phyloP scores from a whole-genome alignment of 352 stramenopile genomes.

The Lagenidium sp. region DNA sequence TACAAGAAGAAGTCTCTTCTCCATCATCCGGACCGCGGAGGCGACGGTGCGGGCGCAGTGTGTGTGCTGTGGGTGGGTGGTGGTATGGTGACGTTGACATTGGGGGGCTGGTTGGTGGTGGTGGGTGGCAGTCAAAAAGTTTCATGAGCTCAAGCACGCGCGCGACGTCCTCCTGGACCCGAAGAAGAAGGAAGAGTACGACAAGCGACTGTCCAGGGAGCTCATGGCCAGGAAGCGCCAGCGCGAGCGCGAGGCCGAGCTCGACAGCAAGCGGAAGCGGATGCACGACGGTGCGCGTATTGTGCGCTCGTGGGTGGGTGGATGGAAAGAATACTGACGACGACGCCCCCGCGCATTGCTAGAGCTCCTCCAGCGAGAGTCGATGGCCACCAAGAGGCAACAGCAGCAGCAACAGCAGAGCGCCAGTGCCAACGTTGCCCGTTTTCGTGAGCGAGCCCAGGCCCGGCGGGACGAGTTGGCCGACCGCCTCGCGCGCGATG shows the following conservation, averaged over 20 bases:
- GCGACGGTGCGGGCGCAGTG: slow-evolving; percentile 37
- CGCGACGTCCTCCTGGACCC: slow-evolving; percentile 68
- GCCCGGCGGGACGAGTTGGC: too few relatives aligned
- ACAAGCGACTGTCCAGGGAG: slow-evolving; percentile 63
- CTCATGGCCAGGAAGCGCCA: slow-evolving; percentile 56
- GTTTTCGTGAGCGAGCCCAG: too few relatives aligned
- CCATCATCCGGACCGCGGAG: slow-evolving; percentile 72
- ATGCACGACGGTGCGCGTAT: slow-evolving; percentile 32
- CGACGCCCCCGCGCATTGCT: too few relatives aligned
- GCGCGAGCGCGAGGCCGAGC: slow-evolving; percentile 46
- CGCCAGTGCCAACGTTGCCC: too few relatives aligned
- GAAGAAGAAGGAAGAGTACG: slow-evolving; percentile 75
- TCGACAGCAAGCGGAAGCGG: slow-evolving; percentile 42
- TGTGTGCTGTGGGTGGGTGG: background rate
- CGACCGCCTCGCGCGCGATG: too few relatives aligned
- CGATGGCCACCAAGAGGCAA: too few relatives aligned
- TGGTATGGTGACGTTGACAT: background rate
- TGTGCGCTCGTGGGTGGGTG: too few relatives aligned
- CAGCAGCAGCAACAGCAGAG: too few relatives aligned
- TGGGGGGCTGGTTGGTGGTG: background rate
- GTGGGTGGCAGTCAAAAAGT: slow-evolving; percentile 52
- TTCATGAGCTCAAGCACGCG: slow-evolving; percentile 70
- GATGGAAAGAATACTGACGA: too few relatives aligned
- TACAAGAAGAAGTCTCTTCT: slow-evolving; percentile 80
- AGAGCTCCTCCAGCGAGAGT: too few relatives aligned